Base-by-base conservation (phyloP, 2,329 filamentous ascomycete genomes). In the Penicillium sclerotiorum region DNA sequence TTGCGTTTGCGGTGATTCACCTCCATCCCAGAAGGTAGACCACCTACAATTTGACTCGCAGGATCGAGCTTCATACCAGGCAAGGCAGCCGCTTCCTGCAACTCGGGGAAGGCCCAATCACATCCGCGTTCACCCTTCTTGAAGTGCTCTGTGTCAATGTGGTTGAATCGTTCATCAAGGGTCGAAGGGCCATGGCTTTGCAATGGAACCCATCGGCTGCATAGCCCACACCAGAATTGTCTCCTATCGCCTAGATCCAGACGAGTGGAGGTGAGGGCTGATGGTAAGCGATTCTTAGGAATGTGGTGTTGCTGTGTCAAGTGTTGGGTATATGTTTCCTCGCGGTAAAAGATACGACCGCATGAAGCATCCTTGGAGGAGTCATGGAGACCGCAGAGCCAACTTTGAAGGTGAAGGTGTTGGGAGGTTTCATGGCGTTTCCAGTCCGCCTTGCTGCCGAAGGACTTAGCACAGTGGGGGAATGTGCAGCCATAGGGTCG, bases 391-490 rank as follows among this genome's bases (percentile, higher is more conserved):
- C 80, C 76, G 64, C 91, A 96, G 23, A 81, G 82, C 85, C 88
- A 96, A 40, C 80, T 79, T 62, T 91, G 86, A 5, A 81, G 69
- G 50, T 87, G 82, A 53, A 82, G 84, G 66, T 96, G 91, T 62
- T 93, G 88, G 13, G 82, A 84, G 57, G 84, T 87, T 64, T 96
- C 93, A 63, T 96, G 92, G 1, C 92, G 84, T 66, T 95, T 95
- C 92, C 85, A 96, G 69, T 96, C 92, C 51, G 90, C 92, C 66
- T 96, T 95, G 69, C 88, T 92, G n/a, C 92, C 92, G 59, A 96
- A 96, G 0, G 67, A 77, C 63, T 90, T 91, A 41, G 72, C 69
- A 63, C 92, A 96, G 23, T 74, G 71, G 8, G 77, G 70, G 56
- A 85, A 88, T 0, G 90, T 95, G 69, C 92, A 96, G 11, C 85